Evolutionary conservation across 768 basidiomycete species (phyloP), one percentile per base, ranked within the genome.

Genomic region (Russula sp.): DNA sequence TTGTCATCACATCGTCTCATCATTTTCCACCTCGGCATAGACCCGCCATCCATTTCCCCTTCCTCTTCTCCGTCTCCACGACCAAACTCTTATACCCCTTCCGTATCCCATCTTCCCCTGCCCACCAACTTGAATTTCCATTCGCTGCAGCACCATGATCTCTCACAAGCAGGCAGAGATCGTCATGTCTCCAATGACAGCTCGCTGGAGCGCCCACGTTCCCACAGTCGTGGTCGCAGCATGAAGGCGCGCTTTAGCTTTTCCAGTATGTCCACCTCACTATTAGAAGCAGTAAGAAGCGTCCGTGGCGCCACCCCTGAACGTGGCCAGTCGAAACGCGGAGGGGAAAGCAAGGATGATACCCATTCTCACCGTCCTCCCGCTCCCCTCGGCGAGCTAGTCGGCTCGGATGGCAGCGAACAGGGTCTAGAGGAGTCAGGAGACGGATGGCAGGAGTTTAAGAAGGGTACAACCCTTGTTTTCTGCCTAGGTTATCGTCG

Each of bases 391-490:
- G 71, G 71, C 3, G 79, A 75, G 38, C 74, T 75, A 10, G 69
- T 81, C 39, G 38, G 25, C 14, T 22, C 20, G 11, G 76, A 75
- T n/a, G 73, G 76, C 14, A 75, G 75, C 3, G 77, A 79, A 46
- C 73, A 66, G 16, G 10, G 18, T 34, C 34, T 32, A 45, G 75
- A 78, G 54, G 76, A 76, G 34, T 69, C 70, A 10, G 77, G 76
- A 6, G 74, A 80, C 58, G 79, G 80, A 6, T 98, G 93, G 92
- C 87, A 87, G 69, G 87, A 94, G 72, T 96, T 97, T 72, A 84
- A 86, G 67, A 85, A 88, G 75, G 94, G 93, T 88, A 60, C 46
- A 75, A 70, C 10, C 8, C 16, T 4, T 41, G 16, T 36, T 48
- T 56, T 36, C 6, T 13, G 16, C 16, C 18, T 35, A 34, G 52